These are phyloP conservation scores for Zygotorulaspora chibaensis DNA, from an alignment of 805 yeast species.

Conservation along the genomic window DNA sequence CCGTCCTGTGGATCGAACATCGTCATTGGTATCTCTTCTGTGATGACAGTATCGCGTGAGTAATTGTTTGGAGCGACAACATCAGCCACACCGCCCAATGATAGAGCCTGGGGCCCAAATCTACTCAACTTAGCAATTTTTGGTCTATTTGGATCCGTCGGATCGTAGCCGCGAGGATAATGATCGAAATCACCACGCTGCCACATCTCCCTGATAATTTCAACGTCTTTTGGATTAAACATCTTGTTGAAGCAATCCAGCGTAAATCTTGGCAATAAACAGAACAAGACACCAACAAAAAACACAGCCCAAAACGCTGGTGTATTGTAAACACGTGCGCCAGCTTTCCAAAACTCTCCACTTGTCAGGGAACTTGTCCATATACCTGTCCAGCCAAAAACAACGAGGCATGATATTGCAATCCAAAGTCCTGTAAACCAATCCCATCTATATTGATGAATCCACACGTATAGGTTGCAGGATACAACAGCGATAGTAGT, in stretches of 20 bases:
- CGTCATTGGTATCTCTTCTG: conserved; percentile 40
- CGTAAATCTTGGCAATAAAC: conserved; percentile 64
- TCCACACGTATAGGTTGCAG: conserved; percentile 59
- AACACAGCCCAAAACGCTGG: conserved; percentile 64
- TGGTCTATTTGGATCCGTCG: conserved; percentile 68
- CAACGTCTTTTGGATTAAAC: conserved; percentile 61
- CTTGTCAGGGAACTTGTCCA: conserved; percentile 58
- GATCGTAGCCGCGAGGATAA: conserved; percentile 68
- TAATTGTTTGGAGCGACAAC: conserved; percentile 13
- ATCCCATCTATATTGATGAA: conserved; percentile 79
- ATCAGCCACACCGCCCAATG: conserved; percentile 31
- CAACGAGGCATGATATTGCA: conserved; percentile 52
- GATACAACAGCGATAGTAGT: conserved; percentile 63
- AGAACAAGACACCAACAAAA: conserved; percentile 57
- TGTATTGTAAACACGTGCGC: conserved; percentile 57
- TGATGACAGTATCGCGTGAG: conserved; percentile 32
- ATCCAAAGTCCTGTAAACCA: conserved; percentile 60
- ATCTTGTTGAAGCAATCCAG: conserved; percentile 52
- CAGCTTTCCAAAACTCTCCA: conserved; percentile 64
- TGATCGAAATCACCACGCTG: conserved; percentile 60
- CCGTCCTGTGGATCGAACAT: conserved; percentile 26
- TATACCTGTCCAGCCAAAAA: conserved; percentile 75
- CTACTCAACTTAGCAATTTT: conserved; percentile 43
- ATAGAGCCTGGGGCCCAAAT: conserved; percentile 35
- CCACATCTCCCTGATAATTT: conserved; percentile 69